Percentiles rank a stretch among this genome's conserved stretches.
Evolutionary conservation across 306 rosid genomes (phyloP).

Genomic region (Pterocarpus macrocarpus): DNA sequence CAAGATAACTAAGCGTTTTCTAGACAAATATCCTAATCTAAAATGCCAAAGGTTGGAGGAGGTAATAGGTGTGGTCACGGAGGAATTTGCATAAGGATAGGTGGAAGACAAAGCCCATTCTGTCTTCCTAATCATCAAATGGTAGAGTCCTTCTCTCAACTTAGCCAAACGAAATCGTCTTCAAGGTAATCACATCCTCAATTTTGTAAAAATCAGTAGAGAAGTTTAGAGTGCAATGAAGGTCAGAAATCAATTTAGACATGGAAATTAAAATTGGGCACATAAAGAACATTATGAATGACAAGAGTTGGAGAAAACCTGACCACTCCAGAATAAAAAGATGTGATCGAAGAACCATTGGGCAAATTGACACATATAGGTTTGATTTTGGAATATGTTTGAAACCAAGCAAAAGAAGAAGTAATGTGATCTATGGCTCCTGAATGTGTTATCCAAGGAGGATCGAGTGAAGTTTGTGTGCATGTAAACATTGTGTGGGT

Average conservation of each 20-base stretch:
- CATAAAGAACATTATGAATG: no score
- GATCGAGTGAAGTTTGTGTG: not conserved
- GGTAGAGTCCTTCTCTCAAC: no score
- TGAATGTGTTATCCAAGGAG: not conserved
- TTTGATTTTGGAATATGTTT: not conserved
- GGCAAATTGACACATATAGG: not conserved
- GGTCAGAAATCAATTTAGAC: no score
- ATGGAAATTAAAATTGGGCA: no score
- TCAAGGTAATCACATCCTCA: no score
- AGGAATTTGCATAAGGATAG: not conserved
- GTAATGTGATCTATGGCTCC: not conserved
- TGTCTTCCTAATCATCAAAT: no score
- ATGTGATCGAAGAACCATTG: not conserved
- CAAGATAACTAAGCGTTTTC: not conserved
- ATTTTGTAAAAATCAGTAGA: no score
- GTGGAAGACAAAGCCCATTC: no score
- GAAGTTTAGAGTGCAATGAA: no score
- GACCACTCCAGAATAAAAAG: not conserved
- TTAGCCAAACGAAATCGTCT: no score
- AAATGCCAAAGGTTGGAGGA: not conserved
- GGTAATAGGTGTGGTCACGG: not conserved
- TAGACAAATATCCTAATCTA: not conserved
- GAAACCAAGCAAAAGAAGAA: not conserved
- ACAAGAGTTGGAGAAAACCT: not conserved
- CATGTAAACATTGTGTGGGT: no score